These are phyloP conservation scores for Trichoderma orchidacearum DNA, from an alignment of 495 filamentous ascomycete species.

Conservation along the genomic window DNA sequence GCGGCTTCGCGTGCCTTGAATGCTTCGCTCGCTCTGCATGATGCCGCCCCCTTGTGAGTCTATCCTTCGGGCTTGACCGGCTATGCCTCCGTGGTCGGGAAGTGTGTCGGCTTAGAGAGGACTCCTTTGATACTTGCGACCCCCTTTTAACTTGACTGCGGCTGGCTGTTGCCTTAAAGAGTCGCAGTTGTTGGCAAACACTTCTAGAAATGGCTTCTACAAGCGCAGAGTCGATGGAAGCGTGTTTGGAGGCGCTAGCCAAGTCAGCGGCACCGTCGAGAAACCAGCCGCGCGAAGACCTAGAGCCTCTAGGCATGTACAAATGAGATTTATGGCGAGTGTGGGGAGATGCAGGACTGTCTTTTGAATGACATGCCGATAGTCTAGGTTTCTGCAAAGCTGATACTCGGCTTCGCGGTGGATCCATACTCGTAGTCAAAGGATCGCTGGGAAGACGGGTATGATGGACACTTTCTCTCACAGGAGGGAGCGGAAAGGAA, in stretches of 20 bases:
- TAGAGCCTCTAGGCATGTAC: not conserved
- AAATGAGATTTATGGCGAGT: not conserved
- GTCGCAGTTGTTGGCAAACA: not conserved
- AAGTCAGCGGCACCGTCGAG: not conserved
- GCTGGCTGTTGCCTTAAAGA: constrained; percentile 3
- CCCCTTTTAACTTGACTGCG: not conserved
- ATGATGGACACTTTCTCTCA: not conserved
- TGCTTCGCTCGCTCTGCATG: constrained; percentile 18
- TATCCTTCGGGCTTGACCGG: not conserved
- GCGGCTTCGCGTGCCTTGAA: constrained; percentile 13
- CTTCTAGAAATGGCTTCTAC: not conserved
- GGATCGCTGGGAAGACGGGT: not conserved
- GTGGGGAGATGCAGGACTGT: not conserved
- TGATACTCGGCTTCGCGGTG: not conserved
- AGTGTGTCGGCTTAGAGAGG: not conserved
- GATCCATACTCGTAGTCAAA: not conserved
- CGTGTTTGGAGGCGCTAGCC: not conserved
- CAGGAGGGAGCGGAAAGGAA: not conserved
- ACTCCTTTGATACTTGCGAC: not conserved
- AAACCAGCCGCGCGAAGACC: not conserved
- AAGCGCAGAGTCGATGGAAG: not conserved
- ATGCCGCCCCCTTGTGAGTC: constrained; percentile 16
- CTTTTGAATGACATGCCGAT: not conserved
- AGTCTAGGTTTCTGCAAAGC: not conserved
- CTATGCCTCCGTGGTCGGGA: not conserved